Percentiles rank a stretch among this genome's conserved stretches.
phyloP scores from a whole-genome alignment of 805 yeast genomes.

The Ogataea henricii region DNA sequence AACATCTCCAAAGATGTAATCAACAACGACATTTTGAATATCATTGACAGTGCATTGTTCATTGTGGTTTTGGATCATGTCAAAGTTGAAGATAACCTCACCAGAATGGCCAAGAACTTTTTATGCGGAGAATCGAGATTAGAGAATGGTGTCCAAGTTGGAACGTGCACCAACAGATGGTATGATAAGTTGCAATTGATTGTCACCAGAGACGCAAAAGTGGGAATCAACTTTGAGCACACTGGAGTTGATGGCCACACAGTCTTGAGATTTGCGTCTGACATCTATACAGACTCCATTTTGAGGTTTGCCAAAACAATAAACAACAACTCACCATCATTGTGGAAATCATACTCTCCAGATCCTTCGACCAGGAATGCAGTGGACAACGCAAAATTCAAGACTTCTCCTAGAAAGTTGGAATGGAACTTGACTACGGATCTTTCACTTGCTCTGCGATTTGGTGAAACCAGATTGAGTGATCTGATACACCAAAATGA shows the following conservation, averaged over 20 bases:
- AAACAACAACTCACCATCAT: constrained; percentile 70
- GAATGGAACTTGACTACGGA: constrained; percentile 87
- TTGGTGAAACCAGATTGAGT: constrained; percentile 86
- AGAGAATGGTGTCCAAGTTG: constrained; percentile 86
- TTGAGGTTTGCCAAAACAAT: constrained; percentile 82
- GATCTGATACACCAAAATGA: constrained; percentile 90
- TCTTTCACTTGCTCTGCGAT: constrained; percentile 74
- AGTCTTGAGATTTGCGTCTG: constrained; percentile 82
- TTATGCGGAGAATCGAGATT: constrained; percentile 81
- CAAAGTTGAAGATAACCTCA: constrained; percentile 56
- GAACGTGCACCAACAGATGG: constrained; percentile 92
- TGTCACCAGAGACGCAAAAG: constrained; percentile 84
- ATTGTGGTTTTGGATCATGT: constrained; percentile 83
- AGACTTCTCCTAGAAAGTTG: constrained; percentile 78
- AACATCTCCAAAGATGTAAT: constrained; percentile 44
- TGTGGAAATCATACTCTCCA: constrained; percentile 62
- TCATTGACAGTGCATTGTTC: constrained; percentile 81
- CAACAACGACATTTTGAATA: constrained; percentile 70
- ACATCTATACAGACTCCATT: constrained; percentile 88
- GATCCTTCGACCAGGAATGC: constrained; percentile 46
- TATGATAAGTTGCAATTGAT: constrained; percentile 89
- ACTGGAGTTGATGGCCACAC: constrained; percentile 97
- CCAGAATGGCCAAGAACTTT: constrained; percentile 78
- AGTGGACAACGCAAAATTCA: constrained; percentile 45
- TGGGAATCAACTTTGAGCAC: constrained; percentile 91